Conservation (phyloP, 805 yeast species). For the Wickerhamiella vanderwaltii region DNA sequence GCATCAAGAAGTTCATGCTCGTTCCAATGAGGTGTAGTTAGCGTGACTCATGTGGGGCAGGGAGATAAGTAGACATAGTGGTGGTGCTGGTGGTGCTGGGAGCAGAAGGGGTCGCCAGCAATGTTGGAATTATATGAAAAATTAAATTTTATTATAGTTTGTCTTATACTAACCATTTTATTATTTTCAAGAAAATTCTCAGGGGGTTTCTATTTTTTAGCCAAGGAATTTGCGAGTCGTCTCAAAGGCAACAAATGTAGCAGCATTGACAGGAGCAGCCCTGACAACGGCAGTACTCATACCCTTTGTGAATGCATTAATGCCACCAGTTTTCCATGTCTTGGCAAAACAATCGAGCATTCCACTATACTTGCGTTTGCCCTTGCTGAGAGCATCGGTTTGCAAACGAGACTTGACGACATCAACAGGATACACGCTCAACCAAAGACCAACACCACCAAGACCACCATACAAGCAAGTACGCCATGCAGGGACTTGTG, state of each 20-base stretch:
- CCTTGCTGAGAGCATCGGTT: slow-evolving; percentile 49
- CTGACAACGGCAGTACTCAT: slow-evolving; percentile 84
- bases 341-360: slow-evolving; percentile 47
- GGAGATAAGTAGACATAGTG: background rate
- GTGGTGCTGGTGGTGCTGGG: no score
- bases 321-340: slow-evolving; percentile 47
- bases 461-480: slow-evolving; percentile 79
- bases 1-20: slow-evolving; percentile 70
- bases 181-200: no score
- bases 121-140: no score
- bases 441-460: slow-evolving; percentile 88
- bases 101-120: no score
- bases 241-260: slow-evolving; percentile 90
- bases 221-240: slow-evolving; percentile 43
- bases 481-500: slow-evolving; percentile 78
- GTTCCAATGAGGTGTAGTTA: no score
- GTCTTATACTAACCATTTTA: no score
- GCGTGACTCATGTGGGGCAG: background rate
- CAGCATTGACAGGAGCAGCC: slow-evolving; percentile 98
- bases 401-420: slow-evolving; percentile 85
- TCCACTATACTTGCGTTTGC: slow-evolving; percentile 46
- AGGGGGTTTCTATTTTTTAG: slow-evolving; percentile 9
- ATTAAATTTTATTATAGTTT: no score
- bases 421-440: slow-evolving; percentile 74
- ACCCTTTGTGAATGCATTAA: slow-evolving; percentile 77